A percentile compares a stretch with the other conserved stretches of the same genome.
These are phyloP conservation scores for Claviceps quebecensis DNA, from an alignment of 2,329 filamentous ascomycete species.

Conservation along the genomic window DNA sequence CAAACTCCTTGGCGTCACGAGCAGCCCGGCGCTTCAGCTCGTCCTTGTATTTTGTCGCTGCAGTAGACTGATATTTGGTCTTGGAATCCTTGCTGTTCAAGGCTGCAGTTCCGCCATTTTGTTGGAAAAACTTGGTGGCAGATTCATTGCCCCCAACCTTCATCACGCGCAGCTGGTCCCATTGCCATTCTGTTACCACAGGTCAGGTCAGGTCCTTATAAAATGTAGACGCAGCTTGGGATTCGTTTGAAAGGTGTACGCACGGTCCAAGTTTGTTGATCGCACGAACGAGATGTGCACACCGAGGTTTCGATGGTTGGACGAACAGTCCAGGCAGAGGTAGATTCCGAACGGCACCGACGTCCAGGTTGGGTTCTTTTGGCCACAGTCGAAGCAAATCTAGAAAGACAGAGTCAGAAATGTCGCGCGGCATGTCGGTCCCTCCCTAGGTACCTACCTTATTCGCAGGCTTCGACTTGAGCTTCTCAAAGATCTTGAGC, in stretches of 20 bases:
- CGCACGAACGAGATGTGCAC: conserved; percentile 98
- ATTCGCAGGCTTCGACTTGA: conserved; percentile 88
- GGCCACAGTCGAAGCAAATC: conserved; percentile 97
- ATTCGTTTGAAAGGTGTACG: conserved; percentile 20
- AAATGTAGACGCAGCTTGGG: background rate
- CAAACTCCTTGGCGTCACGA: conserved; percentile 72
- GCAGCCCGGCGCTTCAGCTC: conserved; percentile 79
- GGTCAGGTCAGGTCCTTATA: conserved; percentile 7
- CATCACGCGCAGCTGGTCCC: conserved; percentile 94
- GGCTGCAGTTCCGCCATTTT: conserved; percentile 85
- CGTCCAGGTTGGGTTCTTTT: conserved; percentile 97
- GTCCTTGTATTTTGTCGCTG: conserved; percentile 96
- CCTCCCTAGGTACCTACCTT: conserved; percentile 47
- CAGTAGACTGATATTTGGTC: conserved; percentile 87
- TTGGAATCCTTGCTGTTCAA: conserved; percentile 93
- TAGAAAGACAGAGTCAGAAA: conserved; percentile 21
- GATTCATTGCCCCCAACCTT: conserved; percentile 98
- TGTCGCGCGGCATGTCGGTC: background rate
- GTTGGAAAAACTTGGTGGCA: conserved; percentile 95
- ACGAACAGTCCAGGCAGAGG: conserved; percentile 92
- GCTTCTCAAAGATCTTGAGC: conserved; percentile 93
- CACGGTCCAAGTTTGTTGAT: conserved; percentile 97
- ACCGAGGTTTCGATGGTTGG: conserved; percentile 92
- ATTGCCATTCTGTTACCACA: conserved; percentile 68
- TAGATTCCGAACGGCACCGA: conserved; percentile 97